phyloP scores from a whole-genome alignment of 2,329 filamentous ascomycete species.

The Tympanopsis confertula region DNA sequence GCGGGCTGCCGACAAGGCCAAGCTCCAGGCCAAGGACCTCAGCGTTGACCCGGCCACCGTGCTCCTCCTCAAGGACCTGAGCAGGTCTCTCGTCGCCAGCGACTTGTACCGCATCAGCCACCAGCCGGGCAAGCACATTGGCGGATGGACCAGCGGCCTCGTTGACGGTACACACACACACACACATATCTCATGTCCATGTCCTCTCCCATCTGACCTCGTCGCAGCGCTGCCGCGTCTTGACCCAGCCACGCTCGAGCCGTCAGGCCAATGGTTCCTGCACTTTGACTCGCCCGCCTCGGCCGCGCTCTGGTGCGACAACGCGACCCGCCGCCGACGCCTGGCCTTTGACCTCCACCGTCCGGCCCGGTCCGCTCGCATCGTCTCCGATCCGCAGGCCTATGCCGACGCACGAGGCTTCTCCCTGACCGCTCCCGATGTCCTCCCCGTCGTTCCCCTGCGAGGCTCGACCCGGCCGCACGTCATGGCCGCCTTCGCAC shows the following conservation, averaged over 20 bases:
- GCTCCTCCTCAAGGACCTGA: neutral
- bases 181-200: too few relatives aligned
- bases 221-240: neutral
- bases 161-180: too few relatives aligned
- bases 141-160: neutral
- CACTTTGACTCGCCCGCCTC: neutral
- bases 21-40: neutral
- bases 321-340: neutral
- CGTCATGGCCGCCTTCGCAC: neutral
- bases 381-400: neutral
- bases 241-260: neutral
- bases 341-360: neutral
- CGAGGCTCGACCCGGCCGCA: neutral
- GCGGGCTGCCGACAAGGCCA: neutral
- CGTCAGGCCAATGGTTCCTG: neutral
- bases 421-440: neutral
- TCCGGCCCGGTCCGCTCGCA: too few relatives aligned
- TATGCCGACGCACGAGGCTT: neutral
- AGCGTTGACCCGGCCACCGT: neutral
- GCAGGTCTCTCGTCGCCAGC: neutral
- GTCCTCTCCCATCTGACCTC: too few relatives aligned
- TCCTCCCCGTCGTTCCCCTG: neutral
- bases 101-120: neutral
- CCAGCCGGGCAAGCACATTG: neutral
- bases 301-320: neutral